Base-by-base conservation (phyloP, 192 early-diverging fungal species). In the Umbelopsis sp. region DNA sequence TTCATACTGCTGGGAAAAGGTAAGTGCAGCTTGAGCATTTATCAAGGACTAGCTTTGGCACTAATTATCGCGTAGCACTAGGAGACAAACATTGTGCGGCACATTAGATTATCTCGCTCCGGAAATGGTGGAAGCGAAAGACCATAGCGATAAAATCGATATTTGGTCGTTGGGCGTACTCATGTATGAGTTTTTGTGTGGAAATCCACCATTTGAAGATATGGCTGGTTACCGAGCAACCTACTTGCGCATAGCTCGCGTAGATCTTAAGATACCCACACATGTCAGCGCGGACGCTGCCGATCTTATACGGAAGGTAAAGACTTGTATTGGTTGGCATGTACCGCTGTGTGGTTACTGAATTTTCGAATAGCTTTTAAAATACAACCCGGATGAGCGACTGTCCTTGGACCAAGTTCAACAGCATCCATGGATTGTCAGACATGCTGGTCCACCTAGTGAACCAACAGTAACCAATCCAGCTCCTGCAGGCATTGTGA, bases 31-130 rank as follows among this genome's bases (percentile, higher is more conserved):
- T 27, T 30, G 46, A 35, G 7, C 16, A 23, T 33, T 41, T 10
- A 27, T 35, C 23, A 50, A 69, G 4, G 25, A 37, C 3, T 20
- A 23, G 37, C 37, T 10, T 64, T 9, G 12, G 0, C 22, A 11
- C 27, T n/a, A 37, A 20, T 25, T 50, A 22, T 16, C n/a, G 8
- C 25, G 2, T 55, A 78, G 77, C n/a, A 68, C 55, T 9, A 58
- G 96, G 76, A 86, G 97, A 64, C 82, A 80, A 49, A 98, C 97
- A 0, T 71, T 97, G 20, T 98, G 97, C 72, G 97, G 97, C 13
- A 98, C 97, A 7, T 79, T 97, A 65, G 97, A 98, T 78, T 98
- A 98, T 74, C 77, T 98, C 46, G 91, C 97, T 7, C 97, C 97
- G 16, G 97, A 98, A 84, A 96, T 97, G 91, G 91, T 98, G 5